Conservation (phyloP, 1,284 basidiomycete genomes). For the Ganoderma lingzhi region DNA sequence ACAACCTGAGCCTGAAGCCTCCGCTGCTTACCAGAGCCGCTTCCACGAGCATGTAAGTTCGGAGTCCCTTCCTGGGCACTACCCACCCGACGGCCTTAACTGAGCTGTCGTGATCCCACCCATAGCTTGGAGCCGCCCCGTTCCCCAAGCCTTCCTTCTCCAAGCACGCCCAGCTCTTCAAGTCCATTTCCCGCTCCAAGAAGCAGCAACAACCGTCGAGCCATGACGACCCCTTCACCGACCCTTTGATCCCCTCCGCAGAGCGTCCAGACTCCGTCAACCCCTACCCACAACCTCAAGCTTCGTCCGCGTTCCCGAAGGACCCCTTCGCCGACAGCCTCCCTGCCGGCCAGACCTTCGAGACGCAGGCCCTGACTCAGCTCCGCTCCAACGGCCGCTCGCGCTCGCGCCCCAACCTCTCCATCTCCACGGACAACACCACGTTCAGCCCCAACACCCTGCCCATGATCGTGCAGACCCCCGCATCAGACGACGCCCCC, state of each 20-base stretch:
- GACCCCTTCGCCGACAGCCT: constrained; percentile 12
- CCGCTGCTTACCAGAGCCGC: background rate
- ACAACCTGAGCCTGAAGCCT: background rate
- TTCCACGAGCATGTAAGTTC: constrained; percentile 12
- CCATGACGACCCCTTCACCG: constrained; percentile 9
- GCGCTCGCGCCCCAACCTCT: constrained; percentile 47
- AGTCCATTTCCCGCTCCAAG: constrained; percentile 6
- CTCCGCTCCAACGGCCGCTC: constrained; percentile 11
- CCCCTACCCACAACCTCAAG: background rate
- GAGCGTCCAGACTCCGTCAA: background rate
- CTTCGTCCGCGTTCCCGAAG: background rate
- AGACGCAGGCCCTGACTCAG: background rate
- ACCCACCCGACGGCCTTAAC: background rate
- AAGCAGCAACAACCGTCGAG: background rate
- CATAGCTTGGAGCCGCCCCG: background rate
- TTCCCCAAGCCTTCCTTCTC: constrained; percentile 9
- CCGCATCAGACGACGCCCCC: constrained; percentile 54
- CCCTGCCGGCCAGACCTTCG: constrained; percentile 12
- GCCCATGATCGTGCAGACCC: constrained; percentile 45
- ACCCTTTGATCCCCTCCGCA: background rate
- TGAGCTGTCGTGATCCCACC: constrained; percentile 1
- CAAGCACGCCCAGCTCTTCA: constrained; percentile 8
- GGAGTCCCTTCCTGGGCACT: constrained; percentile 8
- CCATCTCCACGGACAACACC: constrained; percentile 52
- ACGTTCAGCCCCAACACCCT: constrained; percentile 35